phyloP scores from a whole-genome alignment of 306 rosid genomes.

The Begonia peltatifolia region DNA sequence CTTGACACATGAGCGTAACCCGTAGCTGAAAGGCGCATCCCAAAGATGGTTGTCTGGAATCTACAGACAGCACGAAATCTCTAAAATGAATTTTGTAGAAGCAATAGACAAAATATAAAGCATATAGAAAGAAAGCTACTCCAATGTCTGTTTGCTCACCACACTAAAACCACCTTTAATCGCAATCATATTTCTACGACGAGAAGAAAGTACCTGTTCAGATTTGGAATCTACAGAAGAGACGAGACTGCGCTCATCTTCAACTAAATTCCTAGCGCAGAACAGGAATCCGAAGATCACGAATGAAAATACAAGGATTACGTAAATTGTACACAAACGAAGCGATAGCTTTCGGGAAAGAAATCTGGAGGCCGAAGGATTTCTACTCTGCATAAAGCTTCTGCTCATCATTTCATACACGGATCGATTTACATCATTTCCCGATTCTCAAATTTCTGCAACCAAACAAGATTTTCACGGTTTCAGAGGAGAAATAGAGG shows the following conservation, averaged over 20 bases:
- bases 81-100: too few relatives aligned
- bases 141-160: too few relatives aligned
- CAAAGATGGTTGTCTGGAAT: constrained; percentile 31
- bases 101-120: too few relatives aligned
- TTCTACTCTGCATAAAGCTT: constrained; percentile 16
- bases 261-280: constrained; percentile 24
- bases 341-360: constrained; percentile 27
- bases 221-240: constrained; percentile 19
- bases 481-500: too few relatives aligned
- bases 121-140: too few relatives aligned
- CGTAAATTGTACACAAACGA: constrained; percentile 24
- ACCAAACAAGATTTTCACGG: too few relatives aligned
- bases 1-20: constrained; percentile 47
- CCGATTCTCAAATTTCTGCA: too few relatives aligned
- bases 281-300: constrained; percentile 43
- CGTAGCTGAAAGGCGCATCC: constrained; percentile 48
- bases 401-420: constrained; percentile 38
- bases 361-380: constrained; percentile 17
- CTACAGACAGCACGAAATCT: constrained; percentile 6
- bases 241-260: constrained; percentile 19
- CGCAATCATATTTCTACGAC: neutral
- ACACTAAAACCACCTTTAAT: neutral
- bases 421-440: too few relatives aligned
- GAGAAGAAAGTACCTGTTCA: constrained; percentile 22
- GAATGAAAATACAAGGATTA: constrained; percentile 34